A percentile compares a stretch with the other conserved stretches of the same genome.
These are phyloP conservation scores for Monilinia fructicola DNA, from an alignment of 2,329 filamentous ascomycete species.

Conservation along the genomic window DNA sequence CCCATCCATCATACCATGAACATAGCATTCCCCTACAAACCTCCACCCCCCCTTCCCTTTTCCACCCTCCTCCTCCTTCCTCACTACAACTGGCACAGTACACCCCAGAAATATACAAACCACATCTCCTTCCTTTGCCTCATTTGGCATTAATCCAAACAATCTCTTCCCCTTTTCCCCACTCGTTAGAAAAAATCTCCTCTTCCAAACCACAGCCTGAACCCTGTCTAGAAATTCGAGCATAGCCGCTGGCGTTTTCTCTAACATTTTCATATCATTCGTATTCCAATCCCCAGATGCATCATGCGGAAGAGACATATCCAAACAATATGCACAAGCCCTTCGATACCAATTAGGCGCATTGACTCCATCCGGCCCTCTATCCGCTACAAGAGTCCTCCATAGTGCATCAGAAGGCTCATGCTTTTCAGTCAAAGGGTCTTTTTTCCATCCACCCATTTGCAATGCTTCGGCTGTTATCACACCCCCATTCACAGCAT, in stretches of 20 bases:
- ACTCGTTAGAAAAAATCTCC: constrained; percentile 25
- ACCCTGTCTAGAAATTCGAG: constrained; percentile 27
- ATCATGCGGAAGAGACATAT: constrained; percentile 7
- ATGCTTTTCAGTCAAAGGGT: neutral
- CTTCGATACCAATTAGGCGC: constrained; percentile 30
- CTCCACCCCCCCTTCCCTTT: neutral
- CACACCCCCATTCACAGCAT: constrained; percentile 17
- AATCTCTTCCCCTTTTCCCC: neutral
- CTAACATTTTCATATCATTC: constrained; percentile 18
- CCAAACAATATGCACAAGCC: constrained; percentile 27
- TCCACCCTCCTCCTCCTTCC: constrained; percentile 11
- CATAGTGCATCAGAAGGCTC: constrained; percentile 26
- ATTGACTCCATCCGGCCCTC: constrained; percentile 27
- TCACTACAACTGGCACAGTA: constrained; percentile 31
- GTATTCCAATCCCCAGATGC: constrained; percentile 25
- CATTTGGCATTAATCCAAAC: constrained; percentile 24
- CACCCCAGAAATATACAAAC: constrained; percentile 34
- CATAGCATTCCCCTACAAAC: constrained; percentile 32
- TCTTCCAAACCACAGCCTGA: constrained; percentile 27
- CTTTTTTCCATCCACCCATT: constrained; percentile 25
- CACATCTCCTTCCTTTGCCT: constrained; percentile 24
- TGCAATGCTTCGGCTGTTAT: constrained; percentile 23
- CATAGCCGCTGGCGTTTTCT: constrained; percentile 15
- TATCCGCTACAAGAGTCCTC: constrained; percentile 32
- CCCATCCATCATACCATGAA: constrained; percentile 33